Base-by-base conservation (phyloP, 345 rosid species). In the Psidium guajava region DNA sequence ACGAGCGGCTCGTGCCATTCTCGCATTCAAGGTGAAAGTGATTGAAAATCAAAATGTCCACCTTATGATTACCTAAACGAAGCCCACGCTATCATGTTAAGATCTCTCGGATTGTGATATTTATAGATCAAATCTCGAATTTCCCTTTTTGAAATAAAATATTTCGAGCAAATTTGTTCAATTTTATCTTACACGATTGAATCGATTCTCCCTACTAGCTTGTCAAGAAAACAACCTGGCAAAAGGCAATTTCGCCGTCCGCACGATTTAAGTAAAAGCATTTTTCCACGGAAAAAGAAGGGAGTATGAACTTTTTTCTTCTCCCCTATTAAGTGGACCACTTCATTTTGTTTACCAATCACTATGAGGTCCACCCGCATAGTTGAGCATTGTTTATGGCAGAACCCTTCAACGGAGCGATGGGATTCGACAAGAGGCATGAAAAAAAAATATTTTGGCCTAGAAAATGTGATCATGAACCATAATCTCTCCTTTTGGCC, bases 1-100 rank as follows among this genome's bases (percentile, higher is more conserved):
- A 28, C 0, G 42, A 0, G 2, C 22, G 3, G 2, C 6, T 1
- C 2, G 8, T 28, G 21, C 0, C 0, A 3, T 8, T 27, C 40
- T 14, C 3, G 3, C 22, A 3, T 1, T 10, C 22, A 3, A 28
- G 11, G 42, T 7, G 42, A 64, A 28, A 28, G 44, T 0, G 44
- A 64, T 32, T 1, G 22, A 8, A 64, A 64, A 5, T 3, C 42
- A 1, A 64, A 28, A 64, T 0, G 44, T 16, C 18, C 42, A 1
- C 44, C 6, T 64, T 7, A 15, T 7, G 12, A 32, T 2, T 8
- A 4, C 2, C 5, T 2, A 22, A 32, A 22, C 3, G 0, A 0
- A 18, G 24, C 24, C 47, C 77, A 3, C 47, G 8, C 6, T 10
- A 0, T 2, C 4, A 69, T 32, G 6, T 1, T 36, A 18, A 32